Conservation (phyloP, 169 alveolate species). For the Plasmodium cynomolgi region DNA sequence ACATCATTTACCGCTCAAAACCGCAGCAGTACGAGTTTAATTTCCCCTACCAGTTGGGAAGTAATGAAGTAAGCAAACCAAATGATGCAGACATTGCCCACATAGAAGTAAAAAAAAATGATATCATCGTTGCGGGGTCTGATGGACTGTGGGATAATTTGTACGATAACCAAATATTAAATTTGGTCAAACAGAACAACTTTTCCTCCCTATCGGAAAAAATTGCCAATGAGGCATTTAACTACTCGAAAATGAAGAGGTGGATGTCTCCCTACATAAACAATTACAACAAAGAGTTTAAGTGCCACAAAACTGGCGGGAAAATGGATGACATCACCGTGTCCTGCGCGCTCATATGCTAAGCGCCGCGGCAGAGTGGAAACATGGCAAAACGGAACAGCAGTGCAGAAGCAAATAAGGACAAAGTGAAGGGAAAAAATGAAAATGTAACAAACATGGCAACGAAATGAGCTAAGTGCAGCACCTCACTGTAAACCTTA, state of each 20-base stretch:
- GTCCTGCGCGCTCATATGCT: constrained; percentile 42
- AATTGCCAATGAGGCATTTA: constrained; percentile 53
- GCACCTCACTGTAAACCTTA: not conserved
- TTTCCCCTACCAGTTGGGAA: constrained; percentile 22
- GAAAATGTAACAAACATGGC: not conserved
- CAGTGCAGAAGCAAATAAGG: not conserved
- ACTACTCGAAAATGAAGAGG: constrained; percentile 43
- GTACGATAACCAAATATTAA: constrained; percentile 52
- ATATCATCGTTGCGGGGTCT: constrained; percentile 47
- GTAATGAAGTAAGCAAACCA: constrained; percentile 7
- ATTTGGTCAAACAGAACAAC: constrained; percentile 3
- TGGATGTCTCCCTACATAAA: constrained; percentile 59
- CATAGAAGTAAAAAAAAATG: constrained; percentile 29
- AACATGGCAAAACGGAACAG: not conserved
- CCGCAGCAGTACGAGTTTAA: constrained; percentile 15
- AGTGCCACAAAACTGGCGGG: constrained; percentile 25
- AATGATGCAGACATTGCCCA: constrained; percentile 29
- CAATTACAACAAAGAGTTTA: constrained; percentile 27
- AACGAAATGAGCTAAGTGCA: not conserved
- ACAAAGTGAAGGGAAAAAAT: not conserved
- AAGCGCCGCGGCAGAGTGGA: not conserved
- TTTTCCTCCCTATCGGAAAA: constrained; percentile 31
- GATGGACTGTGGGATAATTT: constrained; percentile 42
- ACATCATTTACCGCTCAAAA: constrained; percentile 14
- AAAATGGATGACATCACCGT: constrained; percentile 55